phyloP scores from a whole-genome alignment of 2,329 filamentous ascomycete genomes.

The Alternaria alternata region DNA sequence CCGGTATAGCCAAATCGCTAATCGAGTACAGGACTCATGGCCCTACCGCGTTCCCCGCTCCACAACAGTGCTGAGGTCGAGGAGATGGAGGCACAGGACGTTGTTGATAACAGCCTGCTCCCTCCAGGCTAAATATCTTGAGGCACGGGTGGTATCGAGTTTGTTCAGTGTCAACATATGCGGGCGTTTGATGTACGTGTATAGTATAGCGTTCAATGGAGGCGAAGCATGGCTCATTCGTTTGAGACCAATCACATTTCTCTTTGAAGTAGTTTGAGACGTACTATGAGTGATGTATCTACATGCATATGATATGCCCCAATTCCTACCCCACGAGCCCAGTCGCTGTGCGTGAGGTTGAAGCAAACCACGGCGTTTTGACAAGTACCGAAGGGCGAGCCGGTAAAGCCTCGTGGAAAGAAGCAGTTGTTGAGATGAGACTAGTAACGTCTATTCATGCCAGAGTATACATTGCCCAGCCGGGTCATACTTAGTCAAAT shows the following conservation, averaged over 20 bases:
- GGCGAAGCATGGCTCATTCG: not conserved
- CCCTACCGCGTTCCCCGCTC: constrained; percentile 89
- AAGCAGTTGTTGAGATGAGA: not conserved
- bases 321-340: not conserved
- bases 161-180: constrained; percentile 7
- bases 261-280: not conserved
- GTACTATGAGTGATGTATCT: not conserved
- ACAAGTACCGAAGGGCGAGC: not conserved
- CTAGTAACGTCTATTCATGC: not conserved
- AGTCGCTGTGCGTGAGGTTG: not conserved
- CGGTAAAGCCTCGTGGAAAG: not conserved
- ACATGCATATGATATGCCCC: not conserved
- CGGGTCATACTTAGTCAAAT: not conserved
- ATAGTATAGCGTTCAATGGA: constrained; percentile 15
- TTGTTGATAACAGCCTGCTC: constrained; percentile 92
- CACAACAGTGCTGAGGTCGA: constrained; percentile 75
- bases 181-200: constrained; percentile 11
- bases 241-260: not conserved
- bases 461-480: constrained; percentile 1
- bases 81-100: constrained; percentile 88
- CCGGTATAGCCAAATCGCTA: constrained; percentile 12
- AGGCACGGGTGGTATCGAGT: constrained; percentile 1
- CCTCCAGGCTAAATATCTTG: constrained; percentile 75
- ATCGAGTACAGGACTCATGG: constrained; percentile 76
- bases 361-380: not conserved